Conservation (phyloP, 768 basidiomycete species). For the Crucibulum laeve region DNA sequence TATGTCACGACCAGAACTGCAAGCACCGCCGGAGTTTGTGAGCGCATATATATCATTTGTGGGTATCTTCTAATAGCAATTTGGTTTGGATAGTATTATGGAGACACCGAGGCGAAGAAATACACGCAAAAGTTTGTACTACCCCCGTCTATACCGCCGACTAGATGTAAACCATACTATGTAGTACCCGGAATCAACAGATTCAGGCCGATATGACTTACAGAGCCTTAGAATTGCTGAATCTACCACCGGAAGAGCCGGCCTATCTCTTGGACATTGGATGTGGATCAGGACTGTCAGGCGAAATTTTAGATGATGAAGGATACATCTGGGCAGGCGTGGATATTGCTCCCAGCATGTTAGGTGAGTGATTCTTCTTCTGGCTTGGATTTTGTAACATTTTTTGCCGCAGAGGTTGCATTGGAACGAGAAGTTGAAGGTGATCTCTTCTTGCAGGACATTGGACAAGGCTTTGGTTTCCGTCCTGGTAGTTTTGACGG, state of each 20-base stretch:
- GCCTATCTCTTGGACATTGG: slow-evolving; percentile 93
- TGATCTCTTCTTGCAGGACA: slow-evolving; percentile 94
- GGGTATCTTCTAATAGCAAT: slow-evolving; percentile 2
- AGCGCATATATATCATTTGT: slow-evolving; percentile 16
- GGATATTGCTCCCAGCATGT: slow-evolving; percentile 96
- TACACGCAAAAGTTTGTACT: slow-evolving; percentile 87
- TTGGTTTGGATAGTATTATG: slow-evolving; percentile 74
- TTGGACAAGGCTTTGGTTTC: slow-evolving; percentile 97
- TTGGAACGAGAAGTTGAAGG: slow-evolving; percentile 94
- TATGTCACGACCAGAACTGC: slow-evolving; percentile 87
- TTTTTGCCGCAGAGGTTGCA: slow-evolving; percentile 72
- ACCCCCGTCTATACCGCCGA: slow-evolving; percentile 1
- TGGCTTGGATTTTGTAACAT: background rate
- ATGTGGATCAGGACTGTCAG: slow-evolving; percentile 94
- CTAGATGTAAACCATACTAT: slow-evolving; percentile 4
- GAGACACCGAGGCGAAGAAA: slow-evolving; percentile 91
- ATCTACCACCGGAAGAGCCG: slow-evolving; percentile 73
- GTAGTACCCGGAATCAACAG: slow-evolving; percentile 89
- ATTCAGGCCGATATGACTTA: slow-evolving; percentile 99
- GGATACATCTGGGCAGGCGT: slow-evolving; percentile 92
- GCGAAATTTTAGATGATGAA: slow-evolving; percentile 93
- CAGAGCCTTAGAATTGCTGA: slow-evolving; percentile 87
- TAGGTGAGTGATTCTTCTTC: slow-evolving; percentile 53
- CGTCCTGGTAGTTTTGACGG: slow-evolving; percentile 97
- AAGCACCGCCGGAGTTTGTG: slow-evolving; percentile 91